These are phyloP conservation scores for Leccinum imitatum DNA, from an alignment of 768 basidiomycete species.

Conservation along the genomic window DNA sequence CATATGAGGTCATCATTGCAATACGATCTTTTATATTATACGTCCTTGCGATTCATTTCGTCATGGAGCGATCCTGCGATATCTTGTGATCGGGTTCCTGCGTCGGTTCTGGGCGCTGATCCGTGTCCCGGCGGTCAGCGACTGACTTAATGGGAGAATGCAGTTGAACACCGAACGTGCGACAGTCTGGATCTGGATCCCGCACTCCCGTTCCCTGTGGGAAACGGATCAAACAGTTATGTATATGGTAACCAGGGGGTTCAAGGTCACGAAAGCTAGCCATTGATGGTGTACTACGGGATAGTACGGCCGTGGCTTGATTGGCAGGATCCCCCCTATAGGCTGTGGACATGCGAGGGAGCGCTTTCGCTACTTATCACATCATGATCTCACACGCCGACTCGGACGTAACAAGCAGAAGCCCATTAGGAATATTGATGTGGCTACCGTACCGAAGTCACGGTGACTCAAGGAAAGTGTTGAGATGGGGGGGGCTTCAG, in stretches of 20 bases:
- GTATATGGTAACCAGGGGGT: neutral
- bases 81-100: neutral
- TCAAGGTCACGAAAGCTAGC: neutral
- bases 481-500: too few species aligned
- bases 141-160: neutral
- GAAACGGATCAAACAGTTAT: neutral
- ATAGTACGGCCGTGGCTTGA: neutral
- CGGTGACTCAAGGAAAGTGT: too few species aligned
- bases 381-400: too few species aligned
- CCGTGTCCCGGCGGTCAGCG: conserved; percentile 5
- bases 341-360: too few species aligned
- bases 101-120: neutral
- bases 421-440: too few species aligned
- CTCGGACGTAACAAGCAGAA: too few species aligned
- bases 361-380: too few species aligned
- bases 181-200: neutral
- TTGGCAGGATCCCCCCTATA: neutral
- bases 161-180: neutral
- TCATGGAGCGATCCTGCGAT: neutral
- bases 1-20: neutral
- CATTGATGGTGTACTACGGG: neutral
- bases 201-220: neutral
- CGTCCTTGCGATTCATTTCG: neutral
- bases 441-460: too few species aligned
- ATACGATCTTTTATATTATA: neutral